Base-by-base conservation (phyloP, 495 filamentous ascomycete genomes). In the Pyronema domesticum region DNA sequence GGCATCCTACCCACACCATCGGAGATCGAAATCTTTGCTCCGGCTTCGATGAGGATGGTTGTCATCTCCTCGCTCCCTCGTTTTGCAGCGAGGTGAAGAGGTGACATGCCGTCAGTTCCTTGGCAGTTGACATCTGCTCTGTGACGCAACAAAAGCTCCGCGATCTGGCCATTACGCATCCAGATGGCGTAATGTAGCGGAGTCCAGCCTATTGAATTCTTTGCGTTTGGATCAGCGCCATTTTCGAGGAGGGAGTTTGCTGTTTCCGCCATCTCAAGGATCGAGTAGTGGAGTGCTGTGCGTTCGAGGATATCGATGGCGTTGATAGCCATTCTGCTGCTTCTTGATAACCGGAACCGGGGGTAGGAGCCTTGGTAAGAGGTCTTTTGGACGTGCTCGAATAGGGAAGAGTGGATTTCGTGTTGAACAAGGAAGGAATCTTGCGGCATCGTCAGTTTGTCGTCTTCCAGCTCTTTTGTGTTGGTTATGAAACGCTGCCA, bases 1-100 rank as follows among this genome's bases (percentile, higher is more conserved):
- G 49, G 19, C 0, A 35, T 35, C 7, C 30, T 19, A 37, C 33
- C 13, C 13, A 6, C 5, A 4, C 36, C 17, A 37, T 43, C 39
- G 1, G 17, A 17, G 39, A 43, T 43, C 3, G 13, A 17, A 6
- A 60, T 43, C 6, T 15, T 36, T 19, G 39, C 40, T 42, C 46
- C 46, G 11, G 33, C 33, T 11, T 47, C 55, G 7, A 51, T 35
- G 14, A 60, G 46, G 7, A 55, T 53, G n/a, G 43, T 37, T 14
- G 45, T 34, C 5, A 52, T 56, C 15, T 30, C 14, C 9, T 44
- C 45, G 46, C 60, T 19, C 7, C 55, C 55, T 9, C 18, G 44
- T 10, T 46, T n/a, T 6, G 58, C 48, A 13, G 50, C 49, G 5
- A 15, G 45, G 7, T 61, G 50, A 19, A 62, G 17, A 6, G 58